Percentiles rank a stretch among this genome's conserved stretches.
phyloP scores from a whole-genome alignment of 2,329 filamentous ascomycete genomes.

The Alternaria triticina region DNA sequence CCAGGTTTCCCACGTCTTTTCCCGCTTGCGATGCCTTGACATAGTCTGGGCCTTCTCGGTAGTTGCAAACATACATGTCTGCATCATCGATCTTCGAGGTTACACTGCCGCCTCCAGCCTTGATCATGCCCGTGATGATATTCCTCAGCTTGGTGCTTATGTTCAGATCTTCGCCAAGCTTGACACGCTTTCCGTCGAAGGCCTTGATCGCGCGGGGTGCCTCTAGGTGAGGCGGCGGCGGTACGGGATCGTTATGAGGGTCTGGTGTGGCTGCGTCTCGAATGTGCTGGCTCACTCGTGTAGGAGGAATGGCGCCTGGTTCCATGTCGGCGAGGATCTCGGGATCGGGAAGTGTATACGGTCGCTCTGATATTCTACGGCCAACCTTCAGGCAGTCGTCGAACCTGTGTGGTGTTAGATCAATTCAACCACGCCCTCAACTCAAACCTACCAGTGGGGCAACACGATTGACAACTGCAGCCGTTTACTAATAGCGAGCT shows the following conservation, averaged over 20 bases:
- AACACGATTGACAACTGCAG: constrained; percentile 82
- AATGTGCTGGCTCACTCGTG: constrained; percentile 55
- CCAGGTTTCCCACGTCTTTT: constrained; percentile 88
- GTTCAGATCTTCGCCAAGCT: constrained; percentile 76
- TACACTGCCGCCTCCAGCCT: constrained; percentile 72
- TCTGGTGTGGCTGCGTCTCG: constrained; percentile 44
- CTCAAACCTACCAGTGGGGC: constrained; percentile 77
- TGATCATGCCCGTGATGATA: constrained; percentile 74
- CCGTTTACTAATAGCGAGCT: constrained; percentile 67
- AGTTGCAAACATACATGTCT: constrained; percentile 86
- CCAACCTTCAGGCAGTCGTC: constrained; percentile 95
- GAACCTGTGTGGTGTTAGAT: constrained; percentile 67
- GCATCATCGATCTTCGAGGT: constrained; percentile 71
- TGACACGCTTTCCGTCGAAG: constrained; percentile 78
- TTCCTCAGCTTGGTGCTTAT: constrained; percentile 70
- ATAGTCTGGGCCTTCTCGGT: constrained; percentile 81
- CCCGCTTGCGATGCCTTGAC: constrained; percentile 73
- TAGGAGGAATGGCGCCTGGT: constrained; percentile 44
- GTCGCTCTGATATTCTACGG: constrained; percentile 85
- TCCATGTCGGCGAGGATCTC: constrained; percentile 66
- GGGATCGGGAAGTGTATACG: constrained; percentile 85
- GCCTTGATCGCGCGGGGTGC: constrained; percentile 57
- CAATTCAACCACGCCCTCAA: background rate
- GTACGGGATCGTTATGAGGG: constrained; percentile 30
- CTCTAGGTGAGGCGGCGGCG: constrained; percentile 28